phyloP scores from a whole-genome alignment of 1,284 basidiomycete species.

The Salmacisia buchloeana region DNA sequence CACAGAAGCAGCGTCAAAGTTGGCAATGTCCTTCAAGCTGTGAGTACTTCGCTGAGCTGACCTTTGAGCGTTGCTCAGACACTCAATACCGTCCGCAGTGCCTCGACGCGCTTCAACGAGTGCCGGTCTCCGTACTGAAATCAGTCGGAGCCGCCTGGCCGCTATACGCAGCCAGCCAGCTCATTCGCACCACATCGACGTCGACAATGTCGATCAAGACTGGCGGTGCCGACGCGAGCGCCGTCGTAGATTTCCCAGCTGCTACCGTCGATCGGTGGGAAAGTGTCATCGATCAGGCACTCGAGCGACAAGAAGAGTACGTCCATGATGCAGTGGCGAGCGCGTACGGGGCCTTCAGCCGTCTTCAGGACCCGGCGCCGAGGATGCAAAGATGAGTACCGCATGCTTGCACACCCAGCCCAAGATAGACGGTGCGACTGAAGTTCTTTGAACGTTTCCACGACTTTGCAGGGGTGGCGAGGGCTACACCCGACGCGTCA shows the following conservation, averaged over 20 bases:
- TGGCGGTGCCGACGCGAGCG: too few species aligned
- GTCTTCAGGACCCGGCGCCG: conserved; percentile 59
- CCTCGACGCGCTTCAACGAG: conserved; percentile 58
- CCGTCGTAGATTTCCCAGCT: conserved; percentile 55
- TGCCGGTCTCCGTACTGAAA: conserved; percentile 61
- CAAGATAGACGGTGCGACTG: too few species aligned
- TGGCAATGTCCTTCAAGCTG: conserved; percentile 2
- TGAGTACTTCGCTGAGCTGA: neutral
- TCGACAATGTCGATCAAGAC: too few species aligned
- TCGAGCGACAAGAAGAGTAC: conserved; percentile 62
- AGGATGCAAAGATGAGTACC: conserved; percentile 60
- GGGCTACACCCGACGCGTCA: conserved; percentile 60
- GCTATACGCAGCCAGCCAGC: conserved; percentile 66
- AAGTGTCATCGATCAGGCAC: conserved; percentile 64
- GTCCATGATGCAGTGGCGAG: conserved; percentile 71
- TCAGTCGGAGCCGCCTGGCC: conserved; percentile 69
- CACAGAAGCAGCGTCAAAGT: conserved; percentile 27
- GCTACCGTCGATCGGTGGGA: conserved; percentile 56
- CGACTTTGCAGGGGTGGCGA: conserved; percentile 60
- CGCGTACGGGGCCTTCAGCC: conserved; percentile 65
- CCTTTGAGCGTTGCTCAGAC: neutral
- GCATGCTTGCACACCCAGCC: too few species aligned
- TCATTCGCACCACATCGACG: conserved; percentile 59
- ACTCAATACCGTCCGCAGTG: neutral
- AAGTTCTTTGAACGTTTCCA: too few species aligned